phyloP scores from a whole-genome alignment of 2,329 filamentous ascomycete species.

The Diaporthe sp. region DNA sequence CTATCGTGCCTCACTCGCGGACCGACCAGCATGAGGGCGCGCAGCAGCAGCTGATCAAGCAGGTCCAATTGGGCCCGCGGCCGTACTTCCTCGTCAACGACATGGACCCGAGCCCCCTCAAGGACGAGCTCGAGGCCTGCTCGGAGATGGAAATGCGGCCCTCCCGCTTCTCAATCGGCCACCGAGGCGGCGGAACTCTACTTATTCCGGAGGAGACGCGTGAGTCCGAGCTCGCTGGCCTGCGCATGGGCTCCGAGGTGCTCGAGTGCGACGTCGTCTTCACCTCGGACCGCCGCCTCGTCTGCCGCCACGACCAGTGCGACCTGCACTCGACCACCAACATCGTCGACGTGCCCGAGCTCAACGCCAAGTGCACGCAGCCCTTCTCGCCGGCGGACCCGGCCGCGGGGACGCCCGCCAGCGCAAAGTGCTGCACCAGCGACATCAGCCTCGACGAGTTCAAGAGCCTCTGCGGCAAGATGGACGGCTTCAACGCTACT shows the following conservation, averaged over 20 bases:
- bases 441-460: conserved; percentile 79
- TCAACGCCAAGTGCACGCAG: conserved; percentile 74
- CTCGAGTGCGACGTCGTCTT: conserved; percentile 79
- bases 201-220: conserved; percentile 75
- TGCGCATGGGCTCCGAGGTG: conserved; percentile 77
- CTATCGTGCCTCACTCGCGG: conserved; percentile 22
- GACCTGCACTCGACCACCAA: conserved; percentile 79
- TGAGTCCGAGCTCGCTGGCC: conserved; percentile 72
- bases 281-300: conserved; percentile 74
- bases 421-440: conserved; percentile 78
- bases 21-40: neutral
- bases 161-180: conserved; percentile 71
- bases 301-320: conserved; percentile 77
- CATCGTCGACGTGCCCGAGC: conserved; percentile 72
- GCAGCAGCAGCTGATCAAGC: conserved; percentile 53
- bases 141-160: conserved; percentile 66
- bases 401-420: conserved; percentile 63
- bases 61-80: conserved; percentile 72
- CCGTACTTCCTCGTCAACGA: conserved; percentile 75
- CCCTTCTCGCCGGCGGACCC: conserved; percentile 69
- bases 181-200: conserved; percentile 73
- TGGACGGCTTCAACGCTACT: conserved; percentile 73
- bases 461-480: conserved; percentile 77
- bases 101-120: conserved; percentile 73
- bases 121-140: conserved; percentile 71